Base-by-base conservation (phyloP, 1,284 basidiomycete species). In the Wallemia mellicola region DNA sequence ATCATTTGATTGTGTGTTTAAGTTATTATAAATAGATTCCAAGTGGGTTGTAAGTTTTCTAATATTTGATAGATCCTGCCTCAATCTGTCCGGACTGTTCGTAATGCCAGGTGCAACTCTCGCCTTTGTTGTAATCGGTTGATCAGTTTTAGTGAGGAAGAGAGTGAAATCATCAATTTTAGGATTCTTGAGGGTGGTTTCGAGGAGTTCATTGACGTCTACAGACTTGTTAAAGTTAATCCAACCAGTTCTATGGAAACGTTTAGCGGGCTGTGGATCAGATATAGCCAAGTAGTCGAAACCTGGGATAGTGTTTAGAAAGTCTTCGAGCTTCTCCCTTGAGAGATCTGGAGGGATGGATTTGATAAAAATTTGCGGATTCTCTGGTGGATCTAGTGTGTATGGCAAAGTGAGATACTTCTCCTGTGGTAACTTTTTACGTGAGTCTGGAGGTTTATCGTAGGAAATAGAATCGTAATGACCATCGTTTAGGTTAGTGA, bases 131-230 rank as follows among this genome's bases (percentile, higher is more conserved):
- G 79, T 76, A 68, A 86, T 83, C 17, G 86, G 80, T 60, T 80
- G 80, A 28, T 77, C 76, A 66, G 82, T 86, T 68, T 86, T 81
- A 24, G 79, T 80, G 65, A 92, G 82, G 69, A 92, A 86, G 59
- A 92, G 73, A 64, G 86, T 89, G 73, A 92, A 91, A 60, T 82
- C 83, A 69, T 89, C 86, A 66, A 94, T 84, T 88, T 92, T 63
- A 24, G 60, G 60, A 5, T 58, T 22, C 54, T 25, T 54, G 60
- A 27, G 27, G 27, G 58, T 58, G 59, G 59, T 59, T 27, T 60
- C 5, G 27, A 63, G 33, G 60, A 59, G 63, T 2, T 73, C 67
- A 9, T 75, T 68, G 76, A 92, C 86, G 64, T 92, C 82, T 3
- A 82, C 79, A 63, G 86, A 83, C 26, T 86, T 82, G 48, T 72